Conservation (phyloP, 129 eudicot species). For the Glebionis coronaria region DNA sequence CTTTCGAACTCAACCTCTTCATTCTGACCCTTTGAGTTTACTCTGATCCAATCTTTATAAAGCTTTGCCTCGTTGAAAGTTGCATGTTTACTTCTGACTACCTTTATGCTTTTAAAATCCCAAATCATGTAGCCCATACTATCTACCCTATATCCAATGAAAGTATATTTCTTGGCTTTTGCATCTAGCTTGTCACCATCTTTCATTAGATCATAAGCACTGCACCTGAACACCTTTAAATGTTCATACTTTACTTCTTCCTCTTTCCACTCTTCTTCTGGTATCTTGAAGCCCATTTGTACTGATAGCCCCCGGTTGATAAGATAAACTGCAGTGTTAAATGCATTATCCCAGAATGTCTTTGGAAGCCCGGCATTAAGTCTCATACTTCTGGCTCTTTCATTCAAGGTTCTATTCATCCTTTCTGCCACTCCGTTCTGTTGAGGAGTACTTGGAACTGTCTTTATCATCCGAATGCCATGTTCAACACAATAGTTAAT, state of each 20-base stretch:
- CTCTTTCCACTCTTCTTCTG: too few relatives aligned
- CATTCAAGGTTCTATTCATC: too few relatives aligned
- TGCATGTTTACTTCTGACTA: conserved; percentile 2
- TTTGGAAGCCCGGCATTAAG: background rate
- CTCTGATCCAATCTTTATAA: background rate
- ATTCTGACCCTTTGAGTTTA: background rate
- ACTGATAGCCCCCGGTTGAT: too few relatives aligned
- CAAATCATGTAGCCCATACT: background rate
- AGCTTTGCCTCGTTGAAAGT: too few relatives aligned
- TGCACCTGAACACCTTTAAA: too few relatives aligned
- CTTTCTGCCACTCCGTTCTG: background rate
- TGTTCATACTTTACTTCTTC: too few relatives aligned
- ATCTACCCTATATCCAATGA: conserved; percentile 6
- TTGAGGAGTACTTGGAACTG: background rate
- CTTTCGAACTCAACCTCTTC: background rate
- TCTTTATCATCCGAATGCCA: too few relatives aligned
- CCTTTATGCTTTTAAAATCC: conserved; percentile 1
- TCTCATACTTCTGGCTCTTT: too few relatives aligned
- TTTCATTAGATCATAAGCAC: too few relatives aligned
- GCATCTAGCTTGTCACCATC: too few relatives aligned
- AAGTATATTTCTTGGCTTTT: too few relatives aligned
- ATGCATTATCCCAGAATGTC: background rate
- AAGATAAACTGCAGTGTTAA: background rate
- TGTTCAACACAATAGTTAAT: background rate
- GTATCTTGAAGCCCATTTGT: too few relatives aligned